Conservation (phyloP, 2,329 filamentous ascomycete species). For the Podosphaera xanthii region DNA sequence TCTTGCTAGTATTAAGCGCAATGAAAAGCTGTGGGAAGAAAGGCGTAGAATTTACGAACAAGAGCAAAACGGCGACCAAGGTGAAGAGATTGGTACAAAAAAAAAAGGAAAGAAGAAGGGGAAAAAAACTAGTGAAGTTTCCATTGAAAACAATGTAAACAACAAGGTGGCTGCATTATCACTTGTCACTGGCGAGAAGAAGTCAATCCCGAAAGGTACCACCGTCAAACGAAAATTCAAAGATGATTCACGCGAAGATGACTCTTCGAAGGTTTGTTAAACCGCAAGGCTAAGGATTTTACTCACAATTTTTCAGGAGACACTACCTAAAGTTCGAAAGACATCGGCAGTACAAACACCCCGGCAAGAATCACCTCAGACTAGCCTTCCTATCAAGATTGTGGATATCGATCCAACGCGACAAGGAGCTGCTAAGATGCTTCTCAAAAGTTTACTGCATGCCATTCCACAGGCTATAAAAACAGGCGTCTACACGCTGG, state of each 20-base stretch:
- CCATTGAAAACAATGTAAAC: constrained; percentile 23
- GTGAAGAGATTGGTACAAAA: constrained; percentile 20
- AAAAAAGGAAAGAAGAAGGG: constrained; percentile 35
- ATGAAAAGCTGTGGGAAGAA: constrained; percentile 72
- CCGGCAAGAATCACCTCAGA: constrained; percentile 14
- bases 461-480: constrained; percentile 46
- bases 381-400: constrained; percentile 27
- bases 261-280: constrained; percentile 24
- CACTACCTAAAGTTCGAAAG: constrained; percentile 28
- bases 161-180: constrained; percentile 13
- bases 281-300: background rate
- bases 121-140: constrained; percentile 41
- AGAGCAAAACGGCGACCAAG: constrained; percentile 30
- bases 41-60: constrained; percentile 34
- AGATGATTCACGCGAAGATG: constrained; percentile 30
- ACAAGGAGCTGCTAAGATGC: constrained; percentile 42
- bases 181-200: constrained; percentile 16
- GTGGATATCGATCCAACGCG: constrained; percentile 37
- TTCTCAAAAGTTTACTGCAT: constrained; percentile 46
- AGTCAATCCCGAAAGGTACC: constrained; percentile 18
- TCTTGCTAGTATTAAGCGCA: constrained; percentile 51
- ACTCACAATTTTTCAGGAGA: constrained; percentile 17
- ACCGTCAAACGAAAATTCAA: constrained; percentile 32
- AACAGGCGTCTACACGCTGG: constrained; percentile 35
- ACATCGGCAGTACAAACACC: constrained; percentile 25